Evolutionary conservation across 768 basidiomycete genomes (phyloP).

Genomic region (Suillus alpinus): DNA sequence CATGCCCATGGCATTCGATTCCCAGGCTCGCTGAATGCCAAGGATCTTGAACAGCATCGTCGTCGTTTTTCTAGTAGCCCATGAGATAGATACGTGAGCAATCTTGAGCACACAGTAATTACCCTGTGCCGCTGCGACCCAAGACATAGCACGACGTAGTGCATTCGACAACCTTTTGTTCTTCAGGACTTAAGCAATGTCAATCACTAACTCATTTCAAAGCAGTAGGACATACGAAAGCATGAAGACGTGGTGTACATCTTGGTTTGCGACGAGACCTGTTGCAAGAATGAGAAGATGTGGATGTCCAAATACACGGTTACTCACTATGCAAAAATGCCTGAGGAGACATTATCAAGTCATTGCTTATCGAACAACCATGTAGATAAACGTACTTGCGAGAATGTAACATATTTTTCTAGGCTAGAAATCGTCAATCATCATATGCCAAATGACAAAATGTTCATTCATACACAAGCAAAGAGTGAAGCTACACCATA

Average conservation of each 20-base stretch:
- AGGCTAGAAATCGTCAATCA: too few species aligned
- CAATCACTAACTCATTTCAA: constrained; percentile 11
- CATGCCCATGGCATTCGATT: constrained; percentile 31
- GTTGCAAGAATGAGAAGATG: not conserved
- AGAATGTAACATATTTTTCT: too few species aligned
- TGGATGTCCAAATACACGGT: not conserved
- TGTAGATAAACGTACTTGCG: constrained; percentile 13
- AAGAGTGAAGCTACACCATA: too few species aligned
- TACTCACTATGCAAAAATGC: constrained; percentile 19
- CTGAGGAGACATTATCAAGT: constrained; percentile 4
- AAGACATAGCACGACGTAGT: constrained; percentile 60
- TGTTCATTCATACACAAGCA: too few species aligned
- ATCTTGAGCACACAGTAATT: constrained; percentile 7
- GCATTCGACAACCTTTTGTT: constrained; percentile 59
- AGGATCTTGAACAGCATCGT: constrained; percentile 78
- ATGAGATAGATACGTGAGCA: not conserved
- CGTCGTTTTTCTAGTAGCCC: constrained; percentile 58
- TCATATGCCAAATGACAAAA: too few species aligned
- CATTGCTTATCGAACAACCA: not conserved
- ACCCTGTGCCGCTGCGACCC: constrained; percentile 76
- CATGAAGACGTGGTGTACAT: constrained; percentile 25
- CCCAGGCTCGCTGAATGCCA: constrained; percentile 56
- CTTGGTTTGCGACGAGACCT: constrained; percentile 22
- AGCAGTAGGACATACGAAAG: constrained; percentile 14
- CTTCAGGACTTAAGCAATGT: constrained; percentile 33